Base-by-base conservation (phyloP, 2,329 filamentous ascomycete species). In the Dactylonectria estremocensis region DNA sequence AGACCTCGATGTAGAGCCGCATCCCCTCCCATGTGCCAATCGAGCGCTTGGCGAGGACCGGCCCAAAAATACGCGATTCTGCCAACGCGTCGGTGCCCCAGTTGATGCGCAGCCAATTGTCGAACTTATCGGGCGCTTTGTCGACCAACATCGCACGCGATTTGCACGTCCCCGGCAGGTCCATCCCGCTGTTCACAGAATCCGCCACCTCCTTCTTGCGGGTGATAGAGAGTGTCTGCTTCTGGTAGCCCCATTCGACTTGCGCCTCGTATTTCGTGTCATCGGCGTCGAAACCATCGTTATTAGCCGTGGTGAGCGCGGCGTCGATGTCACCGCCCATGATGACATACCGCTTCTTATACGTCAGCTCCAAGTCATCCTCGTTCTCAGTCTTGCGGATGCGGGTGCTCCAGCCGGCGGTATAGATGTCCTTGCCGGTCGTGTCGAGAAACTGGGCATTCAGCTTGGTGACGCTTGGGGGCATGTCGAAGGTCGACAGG, bases 391-490 rank as follows among this genome's bases (percentile, higher is more conserved):
- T 75, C 61, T 80, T 82, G 69, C 80, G 79, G 61, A 82, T 79
- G 57, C 80, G 80, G 18, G 73, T 74, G 63, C 72, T 80, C 80
- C 80, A 82, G 57, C 77, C 79, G 35, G 75, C 68, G 37, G 69
- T 75, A 70, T 79, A 78, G 59, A 82, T 72, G 5, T 79, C 75
- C 66, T 80, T 65, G 50, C 52, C 14, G 62, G 67, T 65, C 22
- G 72, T 82, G 69, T 82, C 80, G 46, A 81, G 73, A 71, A 80
- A 82, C 64, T 81, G 80, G 33, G 81, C 74, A 69, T 79, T 80
- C 72, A 81, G 78, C 58, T 80, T 80, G 37, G 72, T 79, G 45
- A 75, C 74, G 13, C 73, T 74, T 8, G 73, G 72, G n/a, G 73
- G 67, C 70, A 80, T 75, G 40, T 67, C 61, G 52, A 82, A 80